Evolutionary conservation across 1,284 basidiomycete species (phyloP), one percentile per base, ranked within the genome.

Genomic region (Polyporus tsugae): DNA sequence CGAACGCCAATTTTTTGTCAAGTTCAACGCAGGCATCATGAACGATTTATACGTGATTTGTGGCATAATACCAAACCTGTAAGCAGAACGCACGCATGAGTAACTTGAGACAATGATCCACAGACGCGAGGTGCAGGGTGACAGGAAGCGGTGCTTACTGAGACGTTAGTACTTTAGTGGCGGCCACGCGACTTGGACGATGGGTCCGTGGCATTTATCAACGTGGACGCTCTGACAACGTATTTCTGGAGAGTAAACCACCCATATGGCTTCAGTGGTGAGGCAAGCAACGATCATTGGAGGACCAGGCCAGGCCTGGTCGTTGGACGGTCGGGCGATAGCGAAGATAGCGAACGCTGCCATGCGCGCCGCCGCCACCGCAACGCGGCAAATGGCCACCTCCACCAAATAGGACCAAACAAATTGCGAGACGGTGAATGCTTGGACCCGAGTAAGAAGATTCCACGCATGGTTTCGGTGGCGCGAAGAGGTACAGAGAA

Each of bases 151-250:
- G 44, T 46, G 44, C 44, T 46, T 46, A 46, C 44, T 3, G 44
- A 46, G 44, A 19, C 44, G 44, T 46, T 46, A 46, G 44, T 46
- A 19, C 44, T 19, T 46, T 46, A 46, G 44, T 46, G 44, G 44
- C 44, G 44, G 19, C 44, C 44, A 22, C 44, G 44, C 44, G 44
- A n/a, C 6, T 22, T 4, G 5, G 19, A 46, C 44, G n/a, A 46
- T 22, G 44, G 44, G 44, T 46, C 44, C n/a, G n/a, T 19, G 17
- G 7, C 19, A 46, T 46, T 22, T 46, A 9, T 46, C 19, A 46
- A 46, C n/a, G 44, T 46, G 44, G 44, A n/a, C 44, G 44, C n/a
- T 46, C 44, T 46, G 44, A 22, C 44, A 46, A 46, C 44, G 44
- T 46, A 46, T 46, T 46, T 6, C 19, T 22, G 17, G 42, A 6